Percentiles rank a stretch among this genome's conserved stretches.
Evolutionary conservation across 2,329 filamentous ascomycete genomes (phyloP).

Genomic region (Cytospora schulzeri): DNA sequence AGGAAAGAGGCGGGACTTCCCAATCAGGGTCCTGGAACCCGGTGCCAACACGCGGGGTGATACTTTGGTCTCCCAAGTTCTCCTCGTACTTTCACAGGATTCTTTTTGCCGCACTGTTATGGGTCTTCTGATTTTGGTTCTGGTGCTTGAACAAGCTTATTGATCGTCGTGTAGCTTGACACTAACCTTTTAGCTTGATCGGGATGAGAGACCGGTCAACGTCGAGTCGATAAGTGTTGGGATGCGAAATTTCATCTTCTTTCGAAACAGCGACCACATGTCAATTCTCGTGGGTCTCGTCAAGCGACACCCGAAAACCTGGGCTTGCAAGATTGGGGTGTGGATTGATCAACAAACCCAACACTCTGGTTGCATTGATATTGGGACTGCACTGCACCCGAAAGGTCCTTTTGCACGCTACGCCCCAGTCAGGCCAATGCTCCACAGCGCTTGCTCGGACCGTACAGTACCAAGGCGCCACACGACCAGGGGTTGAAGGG

Average conservation of each 20-base stretch:
- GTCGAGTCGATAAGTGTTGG: background rate
- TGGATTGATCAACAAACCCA: background rate
- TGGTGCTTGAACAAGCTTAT: background rate
- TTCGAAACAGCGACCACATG: too few species aligned
- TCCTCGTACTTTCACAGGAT: too few species aligned
- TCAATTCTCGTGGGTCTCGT: background rate
- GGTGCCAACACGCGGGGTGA: background rate
- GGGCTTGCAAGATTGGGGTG: background rate
- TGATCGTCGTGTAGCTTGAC: background rate
- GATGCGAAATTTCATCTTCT: too few species aligned
- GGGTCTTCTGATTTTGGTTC: background rate
- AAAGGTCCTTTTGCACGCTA: constrained; percentile 21
- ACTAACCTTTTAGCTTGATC: background rate
- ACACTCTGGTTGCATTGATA: constrained; percentile 3
- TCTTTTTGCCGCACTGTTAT: background rate
- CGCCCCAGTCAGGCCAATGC: constrained; percentile 8
- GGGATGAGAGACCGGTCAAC: constrained; percentile 1
- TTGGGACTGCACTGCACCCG: background rate
- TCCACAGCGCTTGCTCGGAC: background rate
- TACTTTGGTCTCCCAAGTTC: background rate
- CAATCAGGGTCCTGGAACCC: background rate
- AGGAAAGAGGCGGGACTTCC: background rate
- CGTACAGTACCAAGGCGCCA: background rate
- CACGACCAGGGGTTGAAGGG: background rate
- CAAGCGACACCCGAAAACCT: background rate